A percentile compares a stretch with the other conserved stretches of the same genome.
These are phyloP conservation scores for Furcasterigmium furcatum DNA, from an alignment of 2,329 filamentous ascomycete genomes.

Conservation along the genomic window DNA sequence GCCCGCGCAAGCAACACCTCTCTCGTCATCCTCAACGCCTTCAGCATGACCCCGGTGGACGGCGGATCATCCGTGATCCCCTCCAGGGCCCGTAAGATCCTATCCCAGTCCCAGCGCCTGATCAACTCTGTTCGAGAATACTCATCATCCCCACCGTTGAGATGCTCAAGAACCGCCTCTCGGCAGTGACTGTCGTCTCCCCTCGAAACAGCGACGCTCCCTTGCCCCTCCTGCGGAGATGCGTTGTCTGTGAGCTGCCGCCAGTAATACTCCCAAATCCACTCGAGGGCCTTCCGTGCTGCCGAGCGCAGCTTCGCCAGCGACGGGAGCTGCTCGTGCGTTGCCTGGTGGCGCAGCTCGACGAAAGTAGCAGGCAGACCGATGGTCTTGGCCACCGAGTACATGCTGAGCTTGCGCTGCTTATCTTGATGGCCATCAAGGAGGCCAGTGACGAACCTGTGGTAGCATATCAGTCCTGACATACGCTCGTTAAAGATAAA, in stretches of 20 bases:
- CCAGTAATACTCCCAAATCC: slow-evolving; percentile 95
- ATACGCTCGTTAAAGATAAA: background rate
- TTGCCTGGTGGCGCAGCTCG: slow-evolving; percentile 84
- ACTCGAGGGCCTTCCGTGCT: slow-evolving; percentile 67
- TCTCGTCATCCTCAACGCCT: slow-evolving; percentile 39
- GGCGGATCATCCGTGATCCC: slow-evolving; percentile 34
- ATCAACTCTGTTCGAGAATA: slow-evolving; percentile 20
- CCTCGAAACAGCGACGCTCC: too few species aligned
- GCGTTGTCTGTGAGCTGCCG: slow-evolving; percentile 33
- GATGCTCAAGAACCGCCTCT: slow-evolving; percentile 32
- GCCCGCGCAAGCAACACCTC: slow-evolving; percentile 29
- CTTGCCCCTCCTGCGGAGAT: slow-evolving; percentile 1
- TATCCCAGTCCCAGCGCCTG: slow-evolving; percentile 29
- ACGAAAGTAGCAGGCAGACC: slow-evolving; percentile 77
- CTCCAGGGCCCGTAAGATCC: slow-evolving; percentile 32
- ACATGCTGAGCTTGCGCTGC: slow-evolving; percentile 68
- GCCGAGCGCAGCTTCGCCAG: slow-evolving; percentile 69
- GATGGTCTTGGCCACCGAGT: slow-evolving; percentile 64
- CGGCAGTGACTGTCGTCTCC: slow-evolving; percentile 21
- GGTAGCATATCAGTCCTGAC: background rate
- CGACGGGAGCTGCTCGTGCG: slow-evolving; percentile 82
- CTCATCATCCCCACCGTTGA: slow-evolving; percentile 27
- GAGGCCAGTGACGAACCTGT: slow-evolving; percentile 76
- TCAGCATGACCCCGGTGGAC: slow-evolving; percentile 39
- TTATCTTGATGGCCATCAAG: slow-evolving; percentile 71